Evolutionary conservation across 169 alveolate species (phyloP).

Genomic region (Theileria annulata): DNA sequence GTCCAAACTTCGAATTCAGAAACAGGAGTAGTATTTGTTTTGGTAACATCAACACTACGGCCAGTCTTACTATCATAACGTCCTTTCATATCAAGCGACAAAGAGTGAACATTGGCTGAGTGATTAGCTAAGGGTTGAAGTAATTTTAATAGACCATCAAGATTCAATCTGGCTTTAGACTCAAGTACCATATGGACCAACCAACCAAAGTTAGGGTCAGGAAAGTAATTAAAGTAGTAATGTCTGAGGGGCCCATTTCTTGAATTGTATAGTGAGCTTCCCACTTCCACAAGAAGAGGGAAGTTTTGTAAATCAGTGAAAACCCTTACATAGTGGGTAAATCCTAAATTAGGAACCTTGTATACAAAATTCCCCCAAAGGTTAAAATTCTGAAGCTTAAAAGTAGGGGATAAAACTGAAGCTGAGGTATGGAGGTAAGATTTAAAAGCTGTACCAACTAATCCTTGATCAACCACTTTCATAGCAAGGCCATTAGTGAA

Average conservation of each 20-base stretch:
- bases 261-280: neutral
- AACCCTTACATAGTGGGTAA: neutral
- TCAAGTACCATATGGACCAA: neutral
- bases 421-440: conserved; percentile 1
- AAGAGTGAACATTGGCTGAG: neutral
- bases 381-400: neutral
- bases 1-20: neutral
- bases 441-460: neutral
- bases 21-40: neutral
- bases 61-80: neutral
- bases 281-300: conserved; percentile 19
- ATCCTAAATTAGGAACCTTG: neutral
- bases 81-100: neutral
- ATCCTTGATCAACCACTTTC: conserved; percentile 1
- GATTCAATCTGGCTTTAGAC: neutral
- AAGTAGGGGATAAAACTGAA: neutral
- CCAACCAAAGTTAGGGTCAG: neutral
- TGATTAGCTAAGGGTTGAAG: neutral
- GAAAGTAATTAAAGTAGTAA: neutral
- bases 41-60: neutral
- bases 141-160: neutral
- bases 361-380: neutral
- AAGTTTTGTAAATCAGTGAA: neutral
- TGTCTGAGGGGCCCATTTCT: neutral
- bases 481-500: neutral